A percentile compares a stretch with the other conserved stretches of the same genome.
Conservation (phyloP, 805 yeast genomes). For the Yamadazyma philogaea region DNA sequence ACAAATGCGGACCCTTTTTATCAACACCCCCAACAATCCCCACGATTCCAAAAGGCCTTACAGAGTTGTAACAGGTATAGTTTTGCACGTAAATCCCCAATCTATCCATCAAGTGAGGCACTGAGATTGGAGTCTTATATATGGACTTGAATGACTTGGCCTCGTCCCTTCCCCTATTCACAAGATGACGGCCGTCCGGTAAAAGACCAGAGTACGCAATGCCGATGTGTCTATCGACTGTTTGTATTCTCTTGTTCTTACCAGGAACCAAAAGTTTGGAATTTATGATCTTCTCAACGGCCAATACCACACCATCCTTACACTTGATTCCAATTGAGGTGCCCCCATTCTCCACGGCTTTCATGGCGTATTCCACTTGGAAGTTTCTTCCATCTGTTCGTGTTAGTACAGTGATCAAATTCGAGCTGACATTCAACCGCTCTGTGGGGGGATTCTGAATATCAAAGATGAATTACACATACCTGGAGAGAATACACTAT, state of each 20-base stretch:
- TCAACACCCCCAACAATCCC: slow-evolving; percentile 94
- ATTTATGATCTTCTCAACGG: slow-evolving; percentile 88
- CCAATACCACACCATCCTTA: slow-evolving; percentile 92
- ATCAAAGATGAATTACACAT: slow-evolving; percentile 24
- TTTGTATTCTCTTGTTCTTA: slow-evolving; percentile 85
- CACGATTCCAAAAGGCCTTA: slow-evolving; percentile 94
- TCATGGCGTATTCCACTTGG: slow-evolving; percentile 96
- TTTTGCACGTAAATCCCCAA: slow-evolving; percentile 92
- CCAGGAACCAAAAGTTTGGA: slow-evolving; percentile 88
- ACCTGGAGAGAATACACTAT: slow-evolving; percentile 83
- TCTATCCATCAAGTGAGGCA: slow-evolving; percentile 81
- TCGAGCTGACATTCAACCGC: background rate
- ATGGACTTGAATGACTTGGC: slow-evolving; percentile 72
- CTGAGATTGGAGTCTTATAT: slow-evolving; percentile 73
- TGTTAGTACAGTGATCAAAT: slow-evolving; percentile 35
- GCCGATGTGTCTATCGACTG: slow-evolving; percentile 91
- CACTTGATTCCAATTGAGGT: slow-evolving; percentile 92
- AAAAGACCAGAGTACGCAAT: slow-evolving; percentile 91
- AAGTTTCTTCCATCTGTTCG: slow-evolving; percentile 80
- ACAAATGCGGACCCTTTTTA: slow-evolving; percentile 84
- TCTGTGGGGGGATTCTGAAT: too few species aligned
- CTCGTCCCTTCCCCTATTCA: slow-evolving; percentile 89
- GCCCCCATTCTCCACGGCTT: slow-evolving; percentile 97
- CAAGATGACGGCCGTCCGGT: slow-evolving; percentile 96
- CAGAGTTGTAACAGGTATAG: slow-evolving; percentile 92